Conservation (phyloP, 345 rosid genomes). For the Salix caprea region DNA sequence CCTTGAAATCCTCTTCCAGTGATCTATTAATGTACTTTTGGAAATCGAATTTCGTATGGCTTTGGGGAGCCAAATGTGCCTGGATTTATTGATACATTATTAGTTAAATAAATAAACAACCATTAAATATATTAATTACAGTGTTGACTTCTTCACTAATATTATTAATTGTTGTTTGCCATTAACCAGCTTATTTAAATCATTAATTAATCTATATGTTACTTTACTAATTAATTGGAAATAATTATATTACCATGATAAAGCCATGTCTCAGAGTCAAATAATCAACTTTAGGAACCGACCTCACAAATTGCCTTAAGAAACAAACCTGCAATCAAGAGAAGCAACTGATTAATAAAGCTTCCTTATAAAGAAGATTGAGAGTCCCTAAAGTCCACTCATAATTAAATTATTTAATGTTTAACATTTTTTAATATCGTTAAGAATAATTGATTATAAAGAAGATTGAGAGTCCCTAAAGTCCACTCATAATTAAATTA, state of each 20-base stretch:
- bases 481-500: too few relatives aligned
- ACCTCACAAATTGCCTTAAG: slow-evolving; percentile 30
- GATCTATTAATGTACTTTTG: slow-evolving; percentile 48
- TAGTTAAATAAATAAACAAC: neutral
- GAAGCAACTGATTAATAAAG: neutral
- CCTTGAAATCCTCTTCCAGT: slow-evolving; percentile 55
- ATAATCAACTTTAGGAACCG: slow-evolving; percentile 30
- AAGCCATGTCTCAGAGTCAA: slow-evolving; percentile 29
- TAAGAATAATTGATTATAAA: too few relatives aligned
- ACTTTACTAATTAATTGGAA: neutral
- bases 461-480: too few relatives aligned
- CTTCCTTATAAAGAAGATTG: too few relatives aligned
- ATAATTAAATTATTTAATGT: too few relatives aligned
- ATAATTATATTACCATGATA: slow-evolving; percentile 13
- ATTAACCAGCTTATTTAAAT: neutral
- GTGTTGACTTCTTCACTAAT: too few relatives aligned
- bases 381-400: too few relatives aligned
- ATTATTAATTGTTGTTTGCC: too few relatives aligned
- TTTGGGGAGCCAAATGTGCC: slow-evolving; percentile 52
- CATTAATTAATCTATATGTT: neutral
- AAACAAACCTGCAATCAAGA: slow-evolving; percentile 21
- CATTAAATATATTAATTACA: too few relatives aligned
- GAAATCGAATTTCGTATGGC: slow-evolving; percentile 38
- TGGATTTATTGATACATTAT: slow-evolving; percentile 4
- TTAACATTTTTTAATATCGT: too few relatives aligned